Evolutionary conservation across 2,329 filamentous ascomycete species (phyloP).

Genomic region (Colletotrichum coccodes): DNA sequence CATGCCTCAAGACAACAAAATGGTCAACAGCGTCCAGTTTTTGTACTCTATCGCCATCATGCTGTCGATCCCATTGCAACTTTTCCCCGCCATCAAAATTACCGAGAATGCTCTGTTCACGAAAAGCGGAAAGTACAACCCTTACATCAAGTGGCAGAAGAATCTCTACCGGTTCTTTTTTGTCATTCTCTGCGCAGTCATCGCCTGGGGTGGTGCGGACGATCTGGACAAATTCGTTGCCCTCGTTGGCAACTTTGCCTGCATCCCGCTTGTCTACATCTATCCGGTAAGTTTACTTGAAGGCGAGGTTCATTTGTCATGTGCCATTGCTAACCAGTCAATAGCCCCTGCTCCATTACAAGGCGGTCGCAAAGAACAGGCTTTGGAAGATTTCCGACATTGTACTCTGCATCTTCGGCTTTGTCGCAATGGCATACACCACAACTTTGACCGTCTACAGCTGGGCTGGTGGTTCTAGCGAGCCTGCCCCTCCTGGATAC

Average conservation of each 20-base stretch:
- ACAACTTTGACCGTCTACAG: conserved; percentile 86
- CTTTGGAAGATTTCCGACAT: conserved; percentile 80
- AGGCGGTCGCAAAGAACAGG: conserved; percentile 76
- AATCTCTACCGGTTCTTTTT: conserved; percentile 95
- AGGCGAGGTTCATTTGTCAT: conserved; percentile 18
- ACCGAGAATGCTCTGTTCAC: conserved; percentile 95
- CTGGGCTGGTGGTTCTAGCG: conserved; percentile 74
- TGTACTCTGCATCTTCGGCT: conserved; percentile 80
- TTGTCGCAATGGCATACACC: conserved; percentile 91
- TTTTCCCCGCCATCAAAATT: conserved; percentile 97
- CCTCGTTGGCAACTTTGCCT: conserved; percentile 78
- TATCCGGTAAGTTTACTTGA: conserved; percentile 80
- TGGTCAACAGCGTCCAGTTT: conserved; percentile 96
- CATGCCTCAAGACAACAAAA: conserved; percentile 91
- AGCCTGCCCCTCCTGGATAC: conserved; percentile 60
- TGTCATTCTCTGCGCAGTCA: conserved; percentile 84
- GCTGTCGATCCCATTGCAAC: conserved; percentile 92
- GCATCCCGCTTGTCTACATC: conserved; percentile 83
- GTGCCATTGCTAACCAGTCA: conserved; percentile 43
- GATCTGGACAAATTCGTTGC: conserved; percentile 87
- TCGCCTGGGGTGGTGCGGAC: conserved; percentile 92
- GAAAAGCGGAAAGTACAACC: conserved; percentile 95
- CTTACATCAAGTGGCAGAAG: conserved; percentile 99
- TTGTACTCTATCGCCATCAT: conserved; percentile 98
- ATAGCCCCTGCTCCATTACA: conserved; percentile 90